phyloP scores from a whole-genome alignment of 2,329 filamentous ascomycete species.

The Fusarium aywerte region DNA sequence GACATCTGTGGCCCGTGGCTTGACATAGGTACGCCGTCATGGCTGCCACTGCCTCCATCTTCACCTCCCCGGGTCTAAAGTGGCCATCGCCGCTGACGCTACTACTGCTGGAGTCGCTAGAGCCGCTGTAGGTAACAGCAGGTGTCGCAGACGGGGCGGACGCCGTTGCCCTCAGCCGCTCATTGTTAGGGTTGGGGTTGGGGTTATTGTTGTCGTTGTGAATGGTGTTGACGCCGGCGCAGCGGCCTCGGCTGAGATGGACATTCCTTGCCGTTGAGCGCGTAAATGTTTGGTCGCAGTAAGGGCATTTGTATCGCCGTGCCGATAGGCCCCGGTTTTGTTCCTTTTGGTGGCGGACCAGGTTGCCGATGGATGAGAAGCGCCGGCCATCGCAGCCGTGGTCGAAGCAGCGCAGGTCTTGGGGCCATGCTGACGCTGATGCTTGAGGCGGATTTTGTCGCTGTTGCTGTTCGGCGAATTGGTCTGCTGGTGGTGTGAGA shows the following conservation, averaged over 20 bases:
- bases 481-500: conserved; percentile 8
- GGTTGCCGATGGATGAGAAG: conserved; percentile 13
- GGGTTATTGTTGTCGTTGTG: conserved; percentile 2
- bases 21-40: conserved; percentile 11
- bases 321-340: conserved; percentile 5
- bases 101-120: conserved; percentile 8
- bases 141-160: conserved; percentile 3
- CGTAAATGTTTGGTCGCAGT: conserved; percentile 9
- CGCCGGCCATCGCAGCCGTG: conserved; percentile 9
- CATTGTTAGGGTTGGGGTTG: neutral
- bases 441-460: conserved; percentile 4
- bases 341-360: conserved; percentile 10
- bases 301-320: conserved; percentile 7
- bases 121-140: conserved; percentile 1
- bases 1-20: conserved; percentile 10
- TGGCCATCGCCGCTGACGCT: neutral
- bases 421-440: conserved; percentile 6
- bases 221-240: conserved; percentile 1
- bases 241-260: conserved; percentile 9
- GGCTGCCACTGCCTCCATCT: conserved; percentile 6
- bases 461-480: conserved; percentile 3
- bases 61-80: neutral
- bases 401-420: conserved; percentile 10
- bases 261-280: conserved; percentile 11
- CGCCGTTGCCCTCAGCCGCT: conserved; percentile 1